Percentiles rank a stretch among this genome's conserved stretches.
phyloP scores from a whole-genome alignment of 2,329 filamentous ascomycete genomes.

The Aureobasidium melanogenum region DNA sequence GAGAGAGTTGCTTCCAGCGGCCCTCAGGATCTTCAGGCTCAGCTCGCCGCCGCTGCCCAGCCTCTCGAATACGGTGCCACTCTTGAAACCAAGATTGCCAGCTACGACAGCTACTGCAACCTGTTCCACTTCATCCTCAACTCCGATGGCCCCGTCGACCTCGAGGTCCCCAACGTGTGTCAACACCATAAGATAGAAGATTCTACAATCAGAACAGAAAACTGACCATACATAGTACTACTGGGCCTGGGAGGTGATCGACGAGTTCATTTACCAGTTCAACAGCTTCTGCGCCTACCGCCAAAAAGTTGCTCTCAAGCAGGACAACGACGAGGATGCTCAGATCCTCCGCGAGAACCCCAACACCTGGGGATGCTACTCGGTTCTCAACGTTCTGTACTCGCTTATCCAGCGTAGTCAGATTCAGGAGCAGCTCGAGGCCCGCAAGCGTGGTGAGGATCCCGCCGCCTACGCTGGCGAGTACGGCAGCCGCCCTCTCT shows the following conservation, averaged over 20 bases:
- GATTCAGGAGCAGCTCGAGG: constrained; percentile 93
- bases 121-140: constrained; percentile 99
- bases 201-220: constrained; percentile 9
- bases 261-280: constrained; percentile 99
- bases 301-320: constrained; percentile 76
- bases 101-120: constrained; percentile 99
- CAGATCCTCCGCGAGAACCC: constrained; percentile 89
- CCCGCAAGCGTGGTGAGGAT: constrained; percentile 91
- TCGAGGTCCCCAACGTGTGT: constrained; percentile 91
- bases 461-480: constrained; percentile 80
- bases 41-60: constrained; percentile 83
- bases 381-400: constrained; percentile 97
- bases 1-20: constrained; percentile 60
- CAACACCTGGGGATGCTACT: constrained; percentile 99
- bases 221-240: constrained; percentile 60
- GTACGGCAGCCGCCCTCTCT: constrained; percentile 87
- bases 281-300: constrained; percentile 98
- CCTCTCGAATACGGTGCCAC: constrained; percentile 94
- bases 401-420: constrained; percentile 97
- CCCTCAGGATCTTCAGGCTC: constrained; percentile 85
- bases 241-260: constrained; percentile 99
- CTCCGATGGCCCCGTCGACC: constrained; percentile 95
- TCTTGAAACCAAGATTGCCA: constrained; percentile 93
- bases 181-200: constrained; percentile 8
- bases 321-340: constrained; percentile 84